Base-by-base conservation (phyloP, 805 yeast species). In the Lachancea sp. region DNA sequence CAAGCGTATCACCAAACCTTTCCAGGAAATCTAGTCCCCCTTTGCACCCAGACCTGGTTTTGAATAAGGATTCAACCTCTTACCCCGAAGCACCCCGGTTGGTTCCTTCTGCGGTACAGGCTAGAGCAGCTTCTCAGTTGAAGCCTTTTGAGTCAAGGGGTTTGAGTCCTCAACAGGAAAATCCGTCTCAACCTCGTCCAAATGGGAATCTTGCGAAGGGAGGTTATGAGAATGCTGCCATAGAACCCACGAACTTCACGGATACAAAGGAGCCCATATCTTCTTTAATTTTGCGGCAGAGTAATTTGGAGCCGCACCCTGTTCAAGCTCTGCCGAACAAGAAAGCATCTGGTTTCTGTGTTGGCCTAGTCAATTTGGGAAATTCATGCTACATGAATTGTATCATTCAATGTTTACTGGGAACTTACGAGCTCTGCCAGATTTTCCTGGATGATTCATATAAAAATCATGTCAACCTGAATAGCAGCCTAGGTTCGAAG, bases 311-410 rank as follows among this genome's bases (percentile, higher is more conserved):
- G 5, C 17, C 12, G 4, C 34, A 29, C 9, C 11, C 20, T 7
- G n/a, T 12, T 6, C 28, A 37, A 3, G n/a, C 15, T 15, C 5
- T 20, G 7, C 16, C 20, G 17, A 30, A 13, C 11, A 28, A 17
- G 11, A 22, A 47, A 34, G 53, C 53, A 29, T 37, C 61, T 20
- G 63, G 67, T 42, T 71, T 78, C 38, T 67, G 77, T 15, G 78
- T 88, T 0, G 97, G 97, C 0, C 67, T 89, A 5, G 68, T 71
- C 11, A 89, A 89, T 57, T 66, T 89, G 46, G 96, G 96, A 2
- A 90, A 90, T 54, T 83, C 95, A 0, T 89, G 97, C 60, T 89
- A 89, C 61, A 83, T 89, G 88, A 89, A 89, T 62, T 83, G 95
- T 49, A 71, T 83, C 3, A 61, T 89, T n/a, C 97, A 89, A 63